Conservation (phyloP, 116 monocot species). For the Iris pallida region DNA sequence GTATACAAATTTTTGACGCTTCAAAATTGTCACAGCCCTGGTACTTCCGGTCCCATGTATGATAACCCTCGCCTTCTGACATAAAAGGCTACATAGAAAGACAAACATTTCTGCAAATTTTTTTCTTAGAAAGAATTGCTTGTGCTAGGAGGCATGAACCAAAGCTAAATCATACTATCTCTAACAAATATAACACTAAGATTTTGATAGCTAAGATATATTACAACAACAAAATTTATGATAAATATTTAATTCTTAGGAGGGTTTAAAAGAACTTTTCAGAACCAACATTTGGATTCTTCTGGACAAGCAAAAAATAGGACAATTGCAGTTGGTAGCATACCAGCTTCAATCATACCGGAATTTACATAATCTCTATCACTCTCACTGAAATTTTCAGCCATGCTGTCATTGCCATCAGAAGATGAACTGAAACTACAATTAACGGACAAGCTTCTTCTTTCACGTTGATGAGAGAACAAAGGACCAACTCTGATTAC, state of each 20-base stretch:
- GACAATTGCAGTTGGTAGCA: not conserved
- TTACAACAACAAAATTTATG: too few species aligned
- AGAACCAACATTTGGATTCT: too few species aligned
- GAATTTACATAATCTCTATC: conserved; percentile 80
- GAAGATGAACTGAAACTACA: conserved; percentile 80
- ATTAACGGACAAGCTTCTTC: conserved; percentile 20
- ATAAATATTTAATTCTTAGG: too few species aligned
- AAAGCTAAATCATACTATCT: too few species aligned
- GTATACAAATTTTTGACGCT: not conserved
- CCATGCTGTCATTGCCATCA: conserved; percentile 61
- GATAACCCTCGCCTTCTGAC: conserved; percentile 85
- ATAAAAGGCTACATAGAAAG: conserved; percentile 8
- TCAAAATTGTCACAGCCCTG: not conserved
- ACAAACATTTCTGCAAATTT: too few species aligned
- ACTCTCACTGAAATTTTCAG: conserved; percentile 60
- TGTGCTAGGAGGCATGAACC: too few species aligned
- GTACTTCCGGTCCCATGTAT: too few species aligned
- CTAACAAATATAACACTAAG: too few species aligned
- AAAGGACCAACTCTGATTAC: conserved; percentile 7
- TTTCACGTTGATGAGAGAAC: conserved; percentile 8
- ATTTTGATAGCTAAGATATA: too few species aligned
- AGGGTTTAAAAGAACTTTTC: too few species aligned
- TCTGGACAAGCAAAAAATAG: not conserved
- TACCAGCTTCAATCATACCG: conserved; percentile 87
- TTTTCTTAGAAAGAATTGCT: too few species aligned